Evolutionary conservation across 2,329 filamentous ascomycete genomes (phyloP).

Genomic region (Knoxdaviesia capensis): DNA sequence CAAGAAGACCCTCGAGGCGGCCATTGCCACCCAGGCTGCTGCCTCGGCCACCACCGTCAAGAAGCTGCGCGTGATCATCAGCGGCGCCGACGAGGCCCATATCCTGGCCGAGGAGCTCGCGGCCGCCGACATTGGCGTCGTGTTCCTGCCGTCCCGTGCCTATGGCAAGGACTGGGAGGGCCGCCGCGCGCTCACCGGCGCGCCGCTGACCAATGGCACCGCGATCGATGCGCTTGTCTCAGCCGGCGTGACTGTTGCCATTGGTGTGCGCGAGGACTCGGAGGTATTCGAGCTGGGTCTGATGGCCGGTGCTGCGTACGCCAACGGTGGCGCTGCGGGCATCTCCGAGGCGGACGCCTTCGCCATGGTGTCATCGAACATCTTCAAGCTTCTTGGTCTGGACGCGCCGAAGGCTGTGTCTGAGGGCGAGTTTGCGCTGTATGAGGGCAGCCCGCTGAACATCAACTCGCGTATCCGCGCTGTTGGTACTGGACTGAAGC

Average conservation of each 20-base stretch:
- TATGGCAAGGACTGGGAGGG: conserved; percentile 38
- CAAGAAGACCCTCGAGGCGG: conserved; percentile 32
- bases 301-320: conserved; percentile 36
- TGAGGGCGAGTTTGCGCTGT: conserved; percentile 35
- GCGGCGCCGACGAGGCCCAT: conserved; percentile 43
- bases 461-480: conserved; percentile 34
- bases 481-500: conserved; percentile 16
- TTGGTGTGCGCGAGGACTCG: conserved; percentile 43
- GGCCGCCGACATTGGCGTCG: conserved; percentile 32
- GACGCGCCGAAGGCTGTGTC: conserved; percentile 10
- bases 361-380: conserved; percentile 32
- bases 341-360: conserved; percentile 33
- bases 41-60: conserved; percentile 1
- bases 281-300: conserved; percentile 37
- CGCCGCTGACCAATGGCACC: conserved; percentile 46
- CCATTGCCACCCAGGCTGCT: background rate
- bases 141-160: conserved; percentile 37
- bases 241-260: conserved; percentile 35
- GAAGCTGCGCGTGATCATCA: conserved; percentile 31
- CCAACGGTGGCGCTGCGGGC: conserved; percentile 28
- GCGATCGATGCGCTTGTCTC: conserved; percentile 33
- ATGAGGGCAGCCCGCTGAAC: conserved; percentile 41
- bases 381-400: conserved; percentile 36
- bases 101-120: conserved; percentile 38
- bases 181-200: conserved; percentile 39